Percentiles rank a stretch among this genome's conserved stretches.
Conservation (phyloP, 2,329 filamentous ascomycete genomes). For the Botrytis fragariae region DNA sequence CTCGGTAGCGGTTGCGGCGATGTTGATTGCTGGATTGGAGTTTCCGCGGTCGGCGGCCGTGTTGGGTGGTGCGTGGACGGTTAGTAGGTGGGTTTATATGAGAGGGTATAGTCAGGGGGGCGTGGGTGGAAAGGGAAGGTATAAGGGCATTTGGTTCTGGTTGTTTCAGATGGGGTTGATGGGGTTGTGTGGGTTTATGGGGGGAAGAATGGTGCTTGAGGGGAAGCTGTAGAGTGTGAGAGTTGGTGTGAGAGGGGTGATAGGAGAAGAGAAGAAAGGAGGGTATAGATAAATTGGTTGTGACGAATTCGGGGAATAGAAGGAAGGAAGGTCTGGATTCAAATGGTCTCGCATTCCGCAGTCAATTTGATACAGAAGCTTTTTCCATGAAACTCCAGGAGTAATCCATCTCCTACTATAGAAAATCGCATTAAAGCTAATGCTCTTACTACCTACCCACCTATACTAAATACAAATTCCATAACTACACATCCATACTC, state of each 20-base stretch:
- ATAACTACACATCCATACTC: background rate
- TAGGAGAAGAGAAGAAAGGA: background rate
- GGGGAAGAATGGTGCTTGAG: constrained; percentile 30
- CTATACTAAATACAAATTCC: background rate
- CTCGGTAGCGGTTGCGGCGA: constrained; percentile 49
- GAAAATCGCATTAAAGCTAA: background rate
- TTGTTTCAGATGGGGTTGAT: constrained; percentile 33
- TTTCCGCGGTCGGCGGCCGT: constrained; percentile 51
- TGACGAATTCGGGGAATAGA: no score
- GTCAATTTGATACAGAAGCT: background rate
- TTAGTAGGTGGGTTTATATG: constrained; percentile 53
- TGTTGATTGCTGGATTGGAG: constrained; percentile 55
- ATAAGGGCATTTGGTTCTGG: constrained; percentile 29
- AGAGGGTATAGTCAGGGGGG: constrained; percentile 44
- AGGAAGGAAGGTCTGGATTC: background rate
- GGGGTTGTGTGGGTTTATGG: constrained; percentile 31
- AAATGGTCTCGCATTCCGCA: background rate
- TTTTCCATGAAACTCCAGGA: background rate
- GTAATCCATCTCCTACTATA: background rate
- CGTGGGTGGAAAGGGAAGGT: constrained; percentile 33
- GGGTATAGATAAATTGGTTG: background rate
- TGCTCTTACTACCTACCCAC: background rate
- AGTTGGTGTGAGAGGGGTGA: background rate
- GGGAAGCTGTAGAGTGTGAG: constrained; percentile 14
- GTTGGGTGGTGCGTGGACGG: constrained; percentile 53